These are phyloP conservation scores for Aspergillus hiratsukae DNA, from an alignment of 2,329 filamentous ascomycete genomes.

Conservation along the genomic window DNA sequence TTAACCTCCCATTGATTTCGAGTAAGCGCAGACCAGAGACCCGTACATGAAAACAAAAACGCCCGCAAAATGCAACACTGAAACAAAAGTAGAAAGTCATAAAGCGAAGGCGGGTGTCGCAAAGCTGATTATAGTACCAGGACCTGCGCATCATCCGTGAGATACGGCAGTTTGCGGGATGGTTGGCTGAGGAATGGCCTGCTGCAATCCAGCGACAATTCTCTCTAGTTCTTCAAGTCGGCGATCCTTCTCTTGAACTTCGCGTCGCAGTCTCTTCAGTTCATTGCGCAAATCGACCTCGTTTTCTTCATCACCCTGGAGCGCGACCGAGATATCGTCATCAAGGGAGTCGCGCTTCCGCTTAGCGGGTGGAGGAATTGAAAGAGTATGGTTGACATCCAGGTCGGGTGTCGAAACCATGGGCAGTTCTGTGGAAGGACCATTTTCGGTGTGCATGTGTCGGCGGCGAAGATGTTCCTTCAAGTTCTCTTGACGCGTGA, in stretches of 20 bases:
- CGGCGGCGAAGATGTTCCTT: conserved; percentile 89
- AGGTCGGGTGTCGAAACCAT: conserved; percentile 27
- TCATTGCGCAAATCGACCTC: conserved; percentile 53
- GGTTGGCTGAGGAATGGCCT: conserved; percentile 33
- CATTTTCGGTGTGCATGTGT: conserved; percentile 56
- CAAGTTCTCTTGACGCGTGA: conserved; percentile 88
- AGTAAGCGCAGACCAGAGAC: conserved; percentile 17
- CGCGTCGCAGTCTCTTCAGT: conserved; percentile 61
- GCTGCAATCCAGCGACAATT: conserved; percentile 34
- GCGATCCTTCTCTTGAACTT: conserved; percentile 56
- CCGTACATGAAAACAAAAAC: conserved; percentile 22
- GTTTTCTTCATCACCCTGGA: conserved; percentile 40
- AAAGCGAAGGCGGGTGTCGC: conserved; percentile 4
- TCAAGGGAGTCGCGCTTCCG: conserved; percentile 32
- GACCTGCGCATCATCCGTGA: conserved; percentile 10
- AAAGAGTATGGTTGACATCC: conserved; percentile 28
- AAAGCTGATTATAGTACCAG: background rate
- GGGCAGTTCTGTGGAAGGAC: conserved; percentile 25
- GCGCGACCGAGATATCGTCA: conserved; percentile 18
- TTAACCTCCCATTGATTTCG: conserved; percentile 18
- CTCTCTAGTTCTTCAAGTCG: conserved; percentile 40
- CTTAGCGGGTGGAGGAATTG: conserved; percentile 27
- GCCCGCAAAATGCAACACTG: conserved; percentile 30
- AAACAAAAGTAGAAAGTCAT: conserved; percentile 4
- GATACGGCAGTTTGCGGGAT: conserved; percentile 27